A percentile compares a stretch with the other conserved stretches of the same genome.
These are phyloP conservation scores for Ophiostoma himal-ulmi DNA, from an alignment of 2,329 filamentous ascomycete species.

Conservation along the genomic window DNA sequence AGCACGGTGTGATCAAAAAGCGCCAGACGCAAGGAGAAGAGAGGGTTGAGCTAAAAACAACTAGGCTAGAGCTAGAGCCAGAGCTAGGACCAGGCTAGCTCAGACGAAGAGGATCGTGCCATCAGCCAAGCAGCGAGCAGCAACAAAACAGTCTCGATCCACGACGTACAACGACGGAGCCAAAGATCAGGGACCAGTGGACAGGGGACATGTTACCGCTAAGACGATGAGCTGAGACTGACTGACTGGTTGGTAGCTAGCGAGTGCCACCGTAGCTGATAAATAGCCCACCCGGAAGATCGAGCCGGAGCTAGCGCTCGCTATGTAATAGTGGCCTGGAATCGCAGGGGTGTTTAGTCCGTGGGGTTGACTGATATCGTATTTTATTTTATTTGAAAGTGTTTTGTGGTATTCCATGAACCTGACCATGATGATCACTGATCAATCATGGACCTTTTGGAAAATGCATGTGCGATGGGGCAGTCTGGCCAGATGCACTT, in stretches of 20 bases:
- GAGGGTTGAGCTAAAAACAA: background rate
- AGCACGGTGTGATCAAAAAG: background rate
- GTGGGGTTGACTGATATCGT: background rate
- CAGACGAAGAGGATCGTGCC: background rate
- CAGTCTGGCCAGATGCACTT: background rate
- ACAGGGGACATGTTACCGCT: background rate
- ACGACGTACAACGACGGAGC: background rate
- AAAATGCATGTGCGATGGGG: background rate
- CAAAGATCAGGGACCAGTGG: background rate
- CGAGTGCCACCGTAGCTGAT: background rate
- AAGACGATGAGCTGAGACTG: background rate
- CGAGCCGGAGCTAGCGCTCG: conserved; percentile 6
- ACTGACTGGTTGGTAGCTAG: background rate
- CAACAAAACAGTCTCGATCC: background rate
- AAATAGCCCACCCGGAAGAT: background rate
- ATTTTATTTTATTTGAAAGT: background rate
- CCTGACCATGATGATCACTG: background rate
- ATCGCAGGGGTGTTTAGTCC: background rate
- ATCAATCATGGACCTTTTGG: background rate
- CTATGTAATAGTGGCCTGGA: background rate
- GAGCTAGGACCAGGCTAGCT: background rate
- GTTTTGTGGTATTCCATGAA: background rate
- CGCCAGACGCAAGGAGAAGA: background rate
- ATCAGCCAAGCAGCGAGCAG: background rate
- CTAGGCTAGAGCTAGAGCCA: background rate